Conservation (phyloP, 768 basidiomycete genomes). For the Sistotremastrum suecicum region DNA sequence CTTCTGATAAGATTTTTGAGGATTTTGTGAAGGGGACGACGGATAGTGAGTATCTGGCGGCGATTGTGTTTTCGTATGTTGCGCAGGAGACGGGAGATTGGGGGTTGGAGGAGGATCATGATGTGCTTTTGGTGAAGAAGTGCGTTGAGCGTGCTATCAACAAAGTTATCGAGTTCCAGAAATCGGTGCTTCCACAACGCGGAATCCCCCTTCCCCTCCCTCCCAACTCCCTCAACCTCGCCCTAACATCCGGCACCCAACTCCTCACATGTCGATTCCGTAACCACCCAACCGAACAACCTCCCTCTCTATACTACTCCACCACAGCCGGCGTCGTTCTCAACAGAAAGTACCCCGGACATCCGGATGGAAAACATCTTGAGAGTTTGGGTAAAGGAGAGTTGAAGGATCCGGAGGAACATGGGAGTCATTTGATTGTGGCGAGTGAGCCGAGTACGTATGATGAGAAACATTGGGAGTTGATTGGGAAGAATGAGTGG, state of each 20-base stretch:
- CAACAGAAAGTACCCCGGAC: constrained; percentile 21
- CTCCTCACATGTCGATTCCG: constrained; percentile 19
- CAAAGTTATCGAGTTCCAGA: constrained; percentile 14
- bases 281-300: constrained; percentile 16
- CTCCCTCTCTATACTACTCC: constrained; percentile 20
- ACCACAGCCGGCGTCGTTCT: constrained; percentile 18
- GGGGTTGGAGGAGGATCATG: constrained; percentile 13
- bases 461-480: constrained; percentile 16
- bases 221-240: constrained; percentile 18
- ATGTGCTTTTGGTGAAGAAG: constrained; percentile 12
- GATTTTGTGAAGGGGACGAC: constrained; percentile 16
- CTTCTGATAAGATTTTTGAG: not conserved
- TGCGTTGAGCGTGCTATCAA: constrained; percentile 14
- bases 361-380: constrained; percentile 13
- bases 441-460: constrained; percentile 21
- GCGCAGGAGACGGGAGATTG: constrained; percentile 7
- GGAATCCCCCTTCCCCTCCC: constrained; percentile 5
- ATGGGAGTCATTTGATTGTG: constrained; percentile 20
- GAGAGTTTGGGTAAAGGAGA: constrained; percentile 8
- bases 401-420: constrained; percentile 13
- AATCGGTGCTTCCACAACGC: constrained; percentile 6
- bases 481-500: constrained; percentile 16
- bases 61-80: constrained; percentile 18
- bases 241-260: constrained; percentile 18
- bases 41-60: constrained; percentile 17